Percentiles rank a stretch among this genome's conserved stretches.
phyloP scores from a whole-genome alignment of 352 stramenopile species.

The Phytophthora kernoviae region DNA sequence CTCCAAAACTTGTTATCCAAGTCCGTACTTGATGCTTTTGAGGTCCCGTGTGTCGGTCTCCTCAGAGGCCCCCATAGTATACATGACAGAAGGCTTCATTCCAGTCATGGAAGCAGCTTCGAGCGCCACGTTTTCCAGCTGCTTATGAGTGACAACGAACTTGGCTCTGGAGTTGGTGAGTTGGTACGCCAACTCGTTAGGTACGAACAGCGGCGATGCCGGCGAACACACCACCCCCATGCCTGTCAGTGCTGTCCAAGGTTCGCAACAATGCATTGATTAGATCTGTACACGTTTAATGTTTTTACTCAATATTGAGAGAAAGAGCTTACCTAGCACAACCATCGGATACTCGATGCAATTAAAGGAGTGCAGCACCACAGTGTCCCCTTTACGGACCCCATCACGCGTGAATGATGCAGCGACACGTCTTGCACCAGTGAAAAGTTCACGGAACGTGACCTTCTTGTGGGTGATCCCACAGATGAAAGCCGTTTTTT shows the following conservation, averaged over 20 bases:
- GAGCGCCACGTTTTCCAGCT: constrained; percentile 32
- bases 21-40: constrained; percentile 45
- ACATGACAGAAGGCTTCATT: constrained; percentile 35
- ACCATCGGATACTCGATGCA: constrained; percentile 67
- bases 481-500: constrained; percentile 49
- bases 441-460: constrained; percentile 46
- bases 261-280: background rate
- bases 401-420: constrained; percentile 44
- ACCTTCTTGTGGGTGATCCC: constrained; percentile 45
- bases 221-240: constrained; percentile 54
- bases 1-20: background rate
- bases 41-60: constrained; percentile 17
- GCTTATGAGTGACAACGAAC: constrained; percentile 46
- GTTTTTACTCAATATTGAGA: background rate
- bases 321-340: constrained; percentile 42
- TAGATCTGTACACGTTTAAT: background rate
- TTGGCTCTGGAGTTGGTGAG: constrained; percentile 43
- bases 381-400: constrained; percentile 49
- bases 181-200: constrained; percentile 46
- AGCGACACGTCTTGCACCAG: constrained; percentile 33
- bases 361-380: constrained; percentile 64
- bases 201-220: constrained; percentile 47
- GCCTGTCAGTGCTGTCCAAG: constrained; percentile 36
- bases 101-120: constrained; percentile 32
- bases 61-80: constrained; percentile 36